Conservation (phyloP, 768 basidiomycete species). For the Paxillus rubicundulus region DNA sequence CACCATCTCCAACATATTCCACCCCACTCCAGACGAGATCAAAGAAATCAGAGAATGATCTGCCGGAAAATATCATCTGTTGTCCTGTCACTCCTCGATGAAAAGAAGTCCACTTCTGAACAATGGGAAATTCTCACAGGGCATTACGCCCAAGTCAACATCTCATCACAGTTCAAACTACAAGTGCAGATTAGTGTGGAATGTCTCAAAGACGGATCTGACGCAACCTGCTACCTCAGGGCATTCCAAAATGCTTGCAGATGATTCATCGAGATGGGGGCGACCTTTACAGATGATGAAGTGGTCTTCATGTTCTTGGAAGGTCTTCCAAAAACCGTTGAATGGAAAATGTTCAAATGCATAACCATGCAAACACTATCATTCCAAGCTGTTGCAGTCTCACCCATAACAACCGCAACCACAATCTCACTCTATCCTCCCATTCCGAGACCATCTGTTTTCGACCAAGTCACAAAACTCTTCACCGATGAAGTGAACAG, state of each 20-base stretch:
- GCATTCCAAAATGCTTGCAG: no score
- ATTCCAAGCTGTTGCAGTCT: no score
- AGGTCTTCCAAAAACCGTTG: background rate
- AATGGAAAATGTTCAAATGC: background rate
- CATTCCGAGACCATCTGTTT: no score
- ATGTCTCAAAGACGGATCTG: no score
- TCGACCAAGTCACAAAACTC: no score
- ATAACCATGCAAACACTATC: background rate
- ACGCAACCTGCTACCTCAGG: no score
- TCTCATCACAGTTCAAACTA: background rate
- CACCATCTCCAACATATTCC: background rate
- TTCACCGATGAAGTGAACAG: no score
- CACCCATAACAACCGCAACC: no score
- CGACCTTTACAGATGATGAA: background rate
- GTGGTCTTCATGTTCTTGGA: background rate
- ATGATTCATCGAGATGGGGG: no score
- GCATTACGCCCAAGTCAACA: background rate
- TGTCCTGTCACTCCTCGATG: rapidly evolving
- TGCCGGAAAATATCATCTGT: background rate
- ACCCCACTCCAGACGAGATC: background rate
- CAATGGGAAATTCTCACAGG: background rate
- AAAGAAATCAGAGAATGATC: no score
- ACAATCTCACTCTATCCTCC: no score
- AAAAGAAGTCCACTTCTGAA: rapidly evolving
- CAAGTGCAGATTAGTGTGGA: background rate